Evolutionary conservation across 2,329 filamentous ascomycete species (phyloP).

Genomic region (Scytalidium lignicola): DNA sequence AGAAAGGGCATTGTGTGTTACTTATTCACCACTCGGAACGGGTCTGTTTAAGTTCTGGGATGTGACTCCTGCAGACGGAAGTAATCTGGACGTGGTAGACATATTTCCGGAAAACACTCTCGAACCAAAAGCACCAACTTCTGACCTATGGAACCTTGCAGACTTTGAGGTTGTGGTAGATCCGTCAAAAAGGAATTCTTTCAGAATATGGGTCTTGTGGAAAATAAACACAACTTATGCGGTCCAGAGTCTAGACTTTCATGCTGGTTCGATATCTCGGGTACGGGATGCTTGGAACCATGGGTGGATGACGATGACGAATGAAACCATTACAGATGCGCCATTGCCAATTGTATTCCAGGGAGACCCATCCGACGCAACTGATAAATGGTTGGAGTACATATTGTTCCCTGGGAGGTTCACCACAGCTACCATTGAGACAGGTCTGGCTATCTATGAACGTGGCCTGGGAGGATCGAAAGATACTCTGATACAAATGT

Average conservation of each 20-base stretch:
- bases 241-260: slow-evolving; percentile 68
- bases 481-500: slow-evolving; percentile 35
- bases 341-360: slow-evolving; percentile 53
- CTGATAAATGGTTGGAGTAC: slow-evolving; percentile 81
- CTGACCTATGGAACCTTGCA: slow-evolving; percentile 73
- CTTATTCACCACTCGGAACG: slow-evolving; percentile 81
- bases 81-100: slow-evolving; percentile 61
- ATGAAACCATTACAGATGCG: slow-evolving; percentile 50
- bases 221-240: slow-evolving; percentile 78
- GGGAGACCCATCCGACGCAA: slow-evolving; percentile 63
- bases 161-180: slow-evolving; percentile 63
- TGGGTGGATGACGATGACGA: slow-evolving; percentile 65
- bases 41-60: slow-evolving; percentile 95
- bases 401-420: slow-evolving; percentile 82
- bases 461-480: slow-evolving; percentile 48
- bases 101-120: slow-evolving; percentile 62
- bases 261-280: slow-evolving; percentile 41
- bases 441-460: slow-evolving; percentile 77
- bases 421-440: slow-evolving; percentile 72
- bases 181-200: slow-evolving; percentile 45
- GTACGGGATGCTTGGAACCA: slow-evolving; percentile 48
- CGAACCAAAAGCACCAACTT: slow-evolving; percentile 64
- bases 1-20: slow-evolving; percentile 59
- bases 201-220: slow-evolving; percentile 73
- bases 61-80: slow-evolving; percentile 58